Base-by-base conservation (phyloP, 139 green algal species). In the Chlorella vulgaris region DNA sequence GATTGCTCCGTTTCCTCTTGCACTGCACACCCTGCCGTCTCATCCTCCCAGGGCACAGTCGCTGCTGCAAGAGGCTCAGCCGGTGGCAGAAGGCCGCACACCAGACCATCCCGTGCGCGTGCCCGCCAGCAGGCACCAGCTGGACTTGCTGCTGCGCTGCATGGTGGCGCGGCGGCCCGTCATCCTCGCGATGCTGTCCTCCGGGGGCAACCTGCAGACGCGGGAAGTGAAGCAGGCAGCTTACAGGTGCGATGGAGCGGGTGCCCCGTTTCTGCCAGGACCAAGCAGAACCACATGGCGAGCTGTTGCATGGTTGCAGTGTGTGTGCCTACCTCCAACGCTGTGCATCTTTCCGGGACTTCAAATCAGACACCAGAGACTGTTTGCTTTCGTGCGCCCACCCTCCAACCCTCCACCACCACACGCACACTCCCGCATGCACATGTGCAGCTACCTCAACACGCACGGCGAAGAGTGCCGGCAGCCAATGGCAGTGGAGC, bases 361-460 rank as follows among this genome's bases (percentile, higher is more conserved):
- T 36, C 18, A 36, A 21, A 29, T 33, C 15, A 13, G 58, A 31
- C 58, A 13, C n/a, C 18, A 67, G 15, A 67, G 24, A 58, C 47
- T 15, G n/a, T n/a, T n/a, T n/a, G n/a, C n/a, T n/a, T n/a, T n/a
- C n/a, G n/a, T 15, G 15, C 47, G 13, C 75, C 26, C 60, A 31
- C 26, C 31, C 19, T 29, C 55, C 55, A 28, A 28, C 21, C 15
- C 18, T 31, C 55, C 15, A 28, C 15, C 55, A 5, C 8, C 22
- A 28, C 15, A 65, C 5, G 21, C 24, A 78, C 33, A 74, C 71
- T 47, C 31, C 40, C 4, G 58, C 42, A 8, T 36, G n/a, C 33
- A 13, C 21, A 13, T 10, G 4, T 83, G 85, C 71, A 40, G 35
- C 0, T 91, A 91, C 78, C 15, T 91, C 40, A 19, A 61, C 4